Conservation (phyloP, 345 rosid species). For the Populus simonii region DNA sequence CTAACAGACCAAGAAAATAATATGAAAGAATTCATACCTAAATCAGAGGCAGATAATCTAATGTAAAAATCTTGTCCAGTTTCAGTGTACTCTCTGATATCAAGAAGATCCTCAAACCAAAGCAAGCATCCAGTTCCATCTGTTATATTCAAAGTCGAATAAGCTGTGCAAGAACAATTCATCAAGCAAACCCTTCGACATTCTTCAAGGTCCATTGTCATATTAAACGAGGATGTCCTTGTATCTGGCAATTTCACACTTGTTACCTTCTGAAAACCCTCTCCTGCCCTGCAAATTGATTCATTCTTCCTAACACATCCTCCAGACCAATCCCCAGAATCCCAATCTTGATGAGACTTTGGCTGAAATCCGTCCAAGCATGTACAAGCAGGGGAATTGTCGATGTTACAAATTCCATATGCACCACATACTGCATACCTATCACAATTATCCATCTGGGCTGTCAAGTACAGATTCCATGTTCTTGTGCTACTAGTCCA, state of each 20-base stretch:
- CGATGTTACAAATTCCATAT: conserved; percentile 21
- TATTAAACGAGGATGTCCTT: background rate
- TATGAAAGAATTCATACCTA: conserved; percentile 13
- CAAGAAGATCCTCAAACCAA: conserved; percentile 22
- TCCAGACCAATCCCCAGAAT: conserved; percentile 3
- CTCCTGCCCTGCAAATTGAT: conserved; percentile 2
- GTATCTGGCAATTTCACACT: conserved; percentile 20
- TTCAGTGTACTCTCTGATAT: conserved; percentile 8
- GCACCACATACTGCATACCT: conserved; percentile 17
- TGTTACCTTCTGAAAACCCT: conserved; percentile 4
- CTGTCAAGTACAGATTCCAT: conserved; percentile 3
- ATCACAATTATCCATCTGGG: conserved; percentile 26
- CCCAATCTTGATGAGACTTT: background rate
- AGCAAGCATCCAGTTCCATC: conserved; percentile 17
- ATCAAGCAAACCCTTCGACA: conserved; percentile 6
- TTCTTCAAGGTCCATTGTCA: conserved; percentile 8
- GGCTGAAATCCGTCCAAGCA: conserved; percentile 16
- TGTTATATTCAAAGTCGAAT: conserved; percentile 11
- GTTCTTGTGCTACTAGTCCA: background rate
- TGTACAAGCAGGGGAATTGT: conserved; percentile 14
- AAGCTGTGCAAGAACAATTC: conserved; percentile 15
- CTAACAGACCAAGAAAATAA: background rate
- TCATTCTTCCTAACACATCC: conserved; percentile 15
- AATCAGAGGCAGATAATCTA: conserved; percentile 11
- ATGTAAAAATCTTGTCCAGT: conserved; percentile 19